Conservation (phyloP, 140 eudicot genomes). For the Senecio squalidus region DNA sequence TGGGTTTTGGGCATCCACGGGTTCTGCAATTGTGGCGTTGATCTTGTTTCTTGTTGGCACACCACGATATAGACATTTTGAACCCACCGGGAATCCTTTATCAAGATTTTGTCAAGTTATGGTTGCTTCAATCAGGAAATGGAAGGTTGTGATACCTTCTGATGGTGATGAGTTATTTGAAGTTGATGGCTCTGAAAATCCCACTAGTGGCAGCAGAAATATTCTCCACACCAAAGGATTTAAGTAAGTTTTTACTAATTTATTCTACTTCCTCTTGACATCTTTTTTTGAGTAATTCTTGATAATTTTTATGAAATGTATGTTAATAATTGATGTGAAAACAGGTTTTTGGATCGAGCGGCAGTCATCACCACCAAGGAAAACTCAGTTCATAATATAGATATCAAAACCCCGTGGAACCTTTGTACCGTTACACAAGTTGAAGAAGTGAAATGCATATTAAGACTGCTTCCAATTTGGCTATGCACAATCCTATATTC, state of each 20-base stretch:
- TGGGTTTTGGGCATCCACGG: slow-evolving; percentile 74
- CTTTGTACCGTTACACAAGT: slow-evolving; percentile 84
- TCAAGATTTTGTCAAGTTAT: slow-evolving; percentile 69
- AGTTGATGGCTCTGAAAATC: slow-evolving; percentile 35
- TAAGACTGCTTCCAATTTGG: slow-evolving; percentile 86
- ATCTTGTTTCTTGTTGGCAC: slow-evolving; percentile 59
- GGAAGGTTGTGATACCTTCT: slow-evolving; percentile 46
- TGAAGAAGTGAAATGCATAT: slow-evolving; percentile 89
- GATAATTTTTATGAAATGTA: background rate
- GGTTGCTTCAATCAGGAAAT: slow-evolving; percentile 56
- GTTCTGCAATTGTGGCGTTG: slow-evolving; percentile 46
- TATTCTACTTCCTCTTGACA: background rate
- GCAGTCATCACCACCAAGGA: slow-evolving; percentile 47
- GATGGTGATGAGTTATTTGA: slow-evolving; percentile 49
- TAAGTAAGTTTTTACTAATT: slow-evolving; percentile 33
- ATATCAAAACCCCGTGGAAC: slow-evolving; percentile 38
- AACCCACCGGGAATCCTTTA: slow-evolving; percentile 61
- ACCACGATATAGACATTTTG: slow-evolving; percentile 57
- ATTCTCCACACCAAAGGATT: slow-evolving; percentile 70
- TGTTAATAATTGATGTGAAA: background rate
- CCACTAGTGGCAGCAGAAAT: slow-evolving; percentile 41
- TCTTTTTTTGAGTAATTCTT: background rate
- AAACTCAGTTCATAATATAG: background rate
- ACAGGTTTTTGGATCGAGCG: slow-evolving; percentile 75
- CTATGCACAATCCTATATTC: slow-evolving; percentile 82